Base-by-base conservation (phyloP, 495 filamentous ascomycete genomes). In the Tuber umbilicatum region DNA sequence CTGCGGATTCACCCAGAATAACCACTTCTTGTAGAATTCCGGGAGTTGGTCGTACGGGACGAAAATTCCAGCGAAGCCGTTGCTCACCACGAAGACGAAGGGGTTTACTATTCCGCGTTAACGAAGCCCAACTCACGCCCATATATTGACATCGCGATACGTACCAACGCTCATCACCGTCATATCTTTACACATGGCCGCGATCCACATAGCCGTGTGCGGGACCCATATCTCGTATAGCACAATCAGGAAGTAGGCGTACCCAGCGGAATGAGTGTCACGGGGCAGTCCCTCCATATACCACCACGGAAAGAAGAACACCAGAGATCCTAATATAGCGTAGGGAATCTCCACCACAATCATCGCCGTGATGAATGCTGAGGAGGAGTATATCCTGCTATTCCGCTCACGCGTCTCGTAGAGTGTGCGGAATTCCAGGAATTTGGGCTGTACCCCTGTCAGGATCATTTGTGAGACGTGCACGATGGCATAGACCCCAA, bases 371-470 rank as follows among this genome's bases (percentile, higher is more conserved):
- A 95, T 91, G 82, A 97, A 95, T 40, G 90, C 90, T 81, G 90
- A 86, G 90, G 93, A 96, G 37, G 89, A 87, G 82, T 96, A 97
- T 3, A 90, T 89, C 82, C 94, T 94, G 70, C 91, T 91, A 0
- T 91, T 93, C 5, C 92, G 89, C 83, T 97, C 94, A 31, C 93
- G 91, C 19, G 89, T 90, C 82, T 97, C 94, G 83, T 94, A 97
- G 0, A 97, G 85, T 0, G 88, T 85, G 70, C 94, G 89, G 68
- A 81, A 76, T 84, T 94, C 92, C 55, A 86, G 83, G 83, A 91
- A 94, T 71, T 92, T 94, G 50, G 94, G 93, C 6, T 94, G 87
- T n/a, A 96, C 87, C 42, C 85, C 88, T 83, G 94, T 96, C 75
- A 93, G 83, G n/a, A 82, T 71, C 76, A 82, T 75, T 19, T 81